These are phyloP conservation scores for Sextonia rubra DNA, from an alignment of 164 flowering plant species.

Conservation along the genomic window DNA sequence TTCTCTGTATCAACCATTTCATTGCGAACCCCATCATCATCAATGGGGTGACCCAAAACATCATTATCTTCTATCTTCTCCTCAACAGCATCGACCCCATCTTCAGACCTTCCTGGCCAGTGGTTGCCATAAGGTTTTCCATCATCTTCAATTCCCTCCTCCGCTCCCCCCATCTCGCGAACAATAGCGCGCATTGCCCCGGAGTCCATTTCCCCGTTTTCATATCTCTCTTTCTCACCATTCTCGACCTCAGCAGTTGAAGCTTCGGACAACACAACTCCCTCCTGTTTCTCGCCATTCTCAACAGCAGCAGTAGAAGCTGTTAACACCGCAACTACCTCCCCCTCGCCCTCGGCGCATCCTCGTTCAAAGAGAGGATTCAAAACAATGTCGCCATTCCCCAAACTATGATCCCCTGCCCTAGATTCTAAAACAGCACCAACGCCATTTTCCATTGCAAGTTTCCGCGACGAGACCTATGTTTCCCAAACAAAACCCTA, in stretches of 20 bases:
- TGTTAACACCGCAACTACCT: background rate
- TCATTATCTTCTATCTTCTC: no score
- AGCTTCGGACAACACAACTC: background rate
- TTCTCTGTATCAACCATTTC: no score
- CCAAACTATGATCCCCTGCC: conserved; percentile 22
- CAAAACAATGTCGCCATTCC: conserved; percentile 1
- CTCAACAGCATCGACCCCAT: no score
- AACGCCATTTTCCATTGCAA: background rate
- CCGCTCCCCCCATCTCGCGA: no score
- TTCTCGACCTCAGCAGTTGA: background rate
- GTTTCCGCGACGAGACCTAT: conserved; percentile 29
- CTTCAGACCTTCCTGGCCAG: no score
- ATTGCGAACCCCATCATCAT: no score
- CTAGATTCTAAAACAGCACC: conserved; percentile 18
- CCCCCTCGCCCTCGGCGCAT: no score
- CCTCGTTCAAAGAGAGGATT: background rate
- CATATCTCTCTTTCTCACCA: background rate
- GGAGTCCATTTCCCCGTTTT: background rate
- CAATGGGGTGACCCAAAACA: no score
- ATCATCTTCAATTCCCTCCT: no score
- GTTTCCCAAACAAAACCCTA: conserved; percentile 13
- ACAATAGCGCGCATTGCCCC: background rate
- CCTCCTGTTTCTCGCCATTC: no score
- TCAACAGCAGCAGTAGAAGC: background rate
- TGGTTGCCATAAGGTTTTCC: no score